Conservation (phyloP, 345 rosid species). For the Salix purpurea region DNA sequence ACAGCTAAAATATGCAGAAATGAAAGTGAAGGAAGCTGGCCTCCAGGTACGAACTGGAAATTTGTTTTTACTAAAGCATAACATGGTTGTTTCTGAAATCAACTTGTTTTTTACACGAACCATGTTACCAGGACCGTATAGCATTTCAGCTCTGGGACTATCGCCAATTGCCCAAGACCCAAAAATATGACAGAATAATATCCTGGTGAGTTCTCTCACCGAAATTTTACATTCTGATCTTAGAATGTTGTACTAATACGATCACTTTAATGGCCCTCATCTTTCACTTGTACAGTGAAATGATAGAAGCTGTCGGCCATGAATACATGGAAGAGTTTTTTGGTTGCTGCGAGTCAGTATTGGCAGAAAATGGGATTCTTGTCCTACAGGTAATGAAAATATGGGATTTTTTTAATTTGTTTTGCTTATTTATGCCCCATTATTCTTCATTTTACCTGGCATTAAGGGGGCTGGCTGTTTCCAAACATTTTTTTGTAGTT, state of each 20-base stretch:
- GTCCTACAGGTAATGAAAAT: slow-evolving; percentile 64
- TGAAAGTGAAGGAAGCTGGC: slow-evolving; percentile 75
- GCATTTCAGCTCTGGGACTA: slow-evolving; percentile 69
- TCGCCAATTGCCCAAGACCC: slow-evolving; percentile 51
- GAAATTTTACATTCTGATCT: neutral
- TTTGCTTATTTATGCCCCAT: too few species aligned
- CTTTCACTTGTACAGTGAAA: slow-evolving; percentile 49
- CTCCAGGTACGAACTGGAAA: slow-evolving; percentile 48
- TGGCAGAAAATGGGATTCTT: slow-evolving; percentile 69
- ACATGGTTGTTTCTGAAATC: neutral
- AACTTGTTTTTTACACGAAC: neutral
- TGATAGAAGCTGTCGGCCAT: slow-evolving; percentile 91
- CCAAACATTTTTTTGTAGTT: slow-evolving; percentile 34
- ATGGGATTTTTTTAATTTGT: neutral
- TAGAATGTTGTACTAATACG: neutral
- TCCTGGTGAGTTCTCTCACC: slow-evolving; percentile 52
- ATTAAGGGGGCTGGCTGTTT: neutral
- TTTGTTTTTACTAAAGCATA: neutral
- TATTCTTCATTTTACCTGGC: neutral
- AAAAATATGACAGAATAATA: slow-evolving; percentile 73
- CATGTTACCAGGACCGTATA: slow-evolving; percentile 46
- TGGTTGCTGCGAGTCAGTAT: slow-evolving; percentile 59
- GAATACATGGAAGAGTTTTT: slow-evolving; percentile 87
- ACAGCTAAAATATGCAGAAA: slow-evolving; percentile 68
- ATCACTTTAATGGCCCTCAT: neutral